Evolutionary conservation across 257 asterid genomes (phyloP), one percentile per base, ranked within the genome.

Genomic region (Plectranthus barbatus): DNA sequence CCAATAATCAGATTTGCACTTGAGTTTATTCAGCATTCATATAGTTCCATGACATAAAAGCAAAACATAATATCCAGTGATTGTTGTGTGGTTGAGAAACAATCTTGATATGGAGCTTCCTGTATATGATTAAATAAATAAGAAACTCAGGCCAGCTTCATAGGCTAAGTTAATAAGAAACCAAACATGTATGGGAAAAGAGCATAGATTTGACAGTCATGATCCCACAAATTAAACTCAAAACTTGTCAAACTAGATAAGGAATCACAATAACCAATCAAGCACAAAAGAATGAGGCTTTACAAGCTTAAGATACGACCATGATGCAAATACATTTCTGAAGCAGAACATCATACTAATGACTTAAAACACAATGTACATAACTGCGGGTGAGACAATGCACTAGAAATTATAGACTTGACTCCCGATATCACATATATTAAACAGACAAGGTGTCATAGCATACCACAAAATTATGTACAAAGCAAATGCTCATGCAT

Each of bases 401-500:
- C 33, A 9, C 9, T 19, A 26, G 20, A 19, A 59, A 46, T 40
- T 5, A 42, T 26, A n/a, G 31, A 26, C 5, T 26, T n/a, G 19
- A 63, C 6, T 9, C 14, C 46, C 26, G 4, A 19, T 44, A 24
- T 20, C 11, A 65, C 15, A 7, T 50, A 59, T 46, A 21, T 47
- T 33, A 44, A 14, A 76, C 46, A 21, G 29, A 49, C 55, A 42
- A 70, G 65, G 31, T 60, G 49, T 29, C 47, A 61, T 50, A 73
- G n/a, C 87, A 54, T 81, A 89, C 98, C 95, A 83, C 54, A 74
- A 86, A 65, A 60, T 82, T 81, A 66, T 84, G 92, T 41, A 80
- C 47, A 50, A 83, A 82, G 74, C 80, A 88, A 62, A 83, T 72
- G 78, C 86, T 86, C 60, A 80, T 26, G 56, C 95, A 86, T 68